Evolutionary conservation across 164 flowering plant genomes (phyloP), one percentile per base, ranked within the genome.

Genomic region (Warburgia ugandensis): DNA sequence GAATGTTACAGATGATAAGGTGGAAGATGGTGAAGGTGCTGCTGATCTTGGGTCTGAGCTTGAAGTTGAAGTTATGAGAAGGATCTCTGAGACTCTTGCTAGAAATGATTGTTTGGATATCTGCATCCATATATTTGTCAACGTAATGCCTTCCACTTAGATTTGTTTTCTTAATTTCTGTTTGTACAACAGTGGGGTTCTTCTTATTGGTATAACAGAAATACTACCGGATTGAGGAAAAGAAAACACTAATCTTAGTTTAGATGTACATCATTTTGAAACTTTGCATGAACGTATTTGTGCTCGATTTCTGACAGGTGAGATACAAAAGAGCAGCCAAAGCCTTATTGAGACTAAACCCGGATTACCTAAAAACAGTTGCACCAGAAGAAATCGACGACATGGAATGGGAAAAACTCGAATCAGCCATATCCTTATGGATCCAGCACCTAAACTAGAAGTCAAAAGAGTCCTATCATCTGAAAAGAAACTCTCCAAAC

Each of bases 301-400:
- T n/a, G n/a, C n/a, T n/a, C n/a, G n/a, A n/a, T n/a, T n/a, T n/a
- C n/a, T n/a, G n/a, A n/a, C 62, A 82, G 90, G 77, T 67, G 55
- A 73, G 87, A 57, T 81, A 84, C 54, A 73, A 61, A 66, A 84
- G 87, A 58, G 87, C 81, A 23, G 92, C 92, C 13, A 81, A 75
- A 60, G 85, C 87, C 13, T 31, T 81, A 6, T 79, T 81, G 92
- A 60, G 76, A 50, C 53, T 81, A 12, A 81, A 66, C 50, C 87
- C 87, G 4, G 79, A 73, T 27, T 81, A 84, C 21, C 66, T 84
- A 17, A 65, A 50, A 50, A 77, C 72, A 0, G 73, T 77, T 71
- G 50, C 65, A 3, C 77, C 85, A 0, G 85, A 81, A 60, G 80
- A 77, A 43, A 79, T 84, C n/a, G 77, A 84, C 43, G 61, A 77